phyloP scores from a whole-genome alignment of 2,329 filamentous ascomycete genomes.

The Penicillium janthinellum region DNA sequence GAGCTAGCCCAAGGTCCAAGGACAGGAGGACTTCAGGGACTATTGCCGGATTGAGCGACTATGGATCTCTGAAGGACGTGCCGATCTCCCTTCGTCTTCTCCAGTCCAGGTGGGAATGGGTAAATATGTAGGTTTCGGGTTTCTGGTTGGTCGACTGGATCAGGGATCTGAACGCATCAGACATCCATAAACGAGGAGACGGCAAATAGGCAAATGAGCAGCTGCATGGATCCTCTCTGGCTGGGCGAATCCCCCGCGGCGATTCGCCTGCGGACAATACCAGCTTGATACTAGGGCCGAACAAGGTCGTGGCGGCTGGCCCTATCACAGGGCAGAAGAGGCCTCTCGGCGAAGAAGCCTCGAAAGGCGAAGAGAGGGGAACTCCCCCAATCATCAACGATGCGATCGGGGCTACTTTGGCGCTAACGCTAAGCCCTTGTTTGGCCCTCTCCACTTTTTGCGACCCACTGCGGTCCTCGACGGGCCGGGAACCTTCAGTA shows the following conservation, averaged over 20 bases:
- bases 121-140: background rate
- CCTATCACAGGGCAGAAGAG: constrained; percentile 26
- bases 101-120: background rate
- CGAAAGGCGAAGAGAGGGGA: constrained; percentile 1
- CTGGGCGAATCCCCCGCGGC: constrained; percentile 22
- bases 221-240: constrained; percentile 22
- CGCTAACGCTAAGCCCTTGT: constrained; percentile 22
- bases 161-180: constrained; percentile 22
- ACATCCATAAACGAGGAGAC: constrained; percentile 21
- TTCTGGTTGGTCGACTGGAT: background rate
- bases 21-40: background rate
- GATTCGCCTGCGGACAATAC: constrained; percentile 20
- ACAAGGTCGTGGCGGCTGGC: constrained; percentile 13
- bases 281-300: constrained; percentile 28
- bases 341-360: constrained; percentile 15
- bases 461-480: constrained; percentile 31
- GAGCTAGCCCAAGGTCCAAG: background rate
- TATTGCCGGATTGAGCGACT: constrained; percentile 18
- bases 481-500: constrained; percentile 31
- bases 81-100: constrained; percentile 19
- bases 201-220: constrained; percentile 27
- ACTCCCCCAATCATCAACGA: constrained; percentile 13
- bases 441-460: constrained; percentile 17
- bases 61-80: constrained; percentile 21
- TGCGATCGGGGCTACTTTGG: constrained; percentile 18